Evolutionary conservation across 176 grass and related monocot genomes (phyloP), one percentile per base, ranked within the genome.

Genomic region (Pontederia paniculata): DNA sequence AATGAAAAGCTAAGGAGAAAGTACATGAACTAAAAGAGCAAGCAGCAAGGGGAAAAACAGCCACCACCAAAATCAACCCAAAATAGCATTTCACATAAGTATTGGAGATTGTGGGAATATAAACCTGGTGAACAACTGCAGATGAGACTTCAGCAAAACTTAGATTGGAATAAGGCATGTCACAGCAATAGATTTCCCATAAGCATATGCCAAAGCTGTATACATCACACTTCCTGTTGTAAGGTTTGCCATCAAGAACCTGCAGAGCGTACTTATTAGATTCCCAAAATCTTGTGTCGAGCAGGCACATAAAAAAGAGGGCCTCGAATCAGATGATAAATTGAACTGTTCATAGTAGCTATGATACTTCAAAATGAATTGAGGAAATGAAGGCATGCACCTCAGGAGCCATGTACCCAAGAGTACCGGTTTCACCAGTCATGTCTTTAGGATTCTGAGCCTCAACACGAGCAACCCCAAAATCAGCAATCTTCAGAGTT

Each of bases 371-470:
- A n/a, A n/a, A n/a, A n/a, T n/a, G 28, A 37, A 37, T 6, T 6
- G 1, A 37, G 56, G 45, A 70, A 21, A 2, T 28, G 14, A 14
- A 44, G 22, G 11, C 15, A 43, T 55, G 20, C 65, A 94, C 89
- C 89, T 88, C 89, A 12, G 89, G 89, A 53, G 89, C 89, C 89
- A 95, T 95, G 57, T 95, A 95, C 48, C 84, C 84, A 48, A 88
- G 80, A 16, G 89, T 95, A 43, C 89, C 89, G n/a, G 89, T 95
- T 31, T 72, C 72, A 19, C 81, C 84, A 48, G 89, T 95, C 89
- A 95, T 95, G 12, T 95, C 89, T 22, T 78, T 81, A 2, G 84
- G 89, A 54, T 95, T 81, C 56, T 82, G 78, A 21, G 89, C 81
- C 65, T 95, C 80, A 51, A 88, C 75, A 56, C 89, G 89, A 55